phyloP scores from a whole-genome alignment of 1,139 yeast species.

The Candida glucosophila region DNA sequence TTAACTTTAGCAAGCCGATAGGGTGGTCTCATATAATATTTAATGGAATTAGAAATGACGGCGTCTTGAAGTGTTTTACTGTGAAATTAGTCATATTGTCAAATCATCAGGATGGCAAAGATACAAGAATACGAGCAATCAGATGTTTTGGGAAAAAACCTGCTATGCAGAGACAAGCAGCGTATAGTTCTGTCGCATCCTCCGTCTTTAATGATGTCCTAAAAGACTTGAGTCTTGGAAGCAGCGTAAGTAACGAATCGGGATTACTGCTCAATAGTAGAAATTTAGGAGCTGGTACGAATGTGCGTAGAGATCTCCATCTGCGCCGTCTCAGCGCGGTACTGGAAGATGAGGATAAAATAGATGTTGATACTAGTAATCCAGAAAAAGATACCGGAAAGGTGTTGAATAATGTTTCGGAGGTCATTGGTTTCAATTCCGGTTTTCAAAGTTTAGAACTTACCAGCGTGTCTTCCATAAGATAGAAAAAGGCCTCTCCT shows the following conservation, averaged over 20 bases:
- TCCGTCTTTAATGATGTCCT: slow-evolving; percentile 14
- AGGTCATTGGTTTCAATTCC: slow-evolving; percentile 33
- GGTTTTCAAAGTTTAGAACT: slow-evolving; percentile 35
- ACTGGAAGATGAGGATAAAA: slow-evolving; percentile 5
- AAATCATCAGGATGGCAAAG: slow-evolving; percentile 95
- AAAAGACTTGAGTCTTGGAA: slow-evolving; percentile 20
- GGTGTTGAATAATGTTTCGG: slow-evolving; percentile 28
- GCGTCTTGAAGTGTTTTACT: slow-evolving; percentile 64
- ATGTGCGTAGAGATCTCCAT: too few species aligned
- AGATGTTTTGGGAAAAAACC: slow-evolving; percentile 32
- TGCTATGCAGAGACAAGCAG: slow-evolving; percentile 3
- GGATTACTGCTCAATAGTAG: slow-evolving; percentile 1
- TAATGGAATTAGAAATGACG: slow-evolving; percentile 49
- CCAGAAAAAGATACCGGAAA: slow-evolving; percentile 15
- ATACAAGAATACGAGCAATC: slow-evolving; percentile 79
- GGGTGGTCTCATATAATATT: slow-evolving; percentile 84
- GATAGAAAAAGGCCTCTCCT: slow-evolving; percentile 12
- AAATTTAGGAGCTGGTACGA: neutral
- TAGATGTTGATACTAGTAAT: slow-evolving; percentile 2
- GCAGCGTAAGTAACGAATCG: slow-evolving; percentile 10
- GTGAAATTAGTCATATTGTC: slow-evolving; percentile 62
- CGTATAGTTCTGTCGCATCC: slow-evolving; percentile 2
- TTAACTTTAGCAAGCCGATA: slow-evolving; percentile 60
- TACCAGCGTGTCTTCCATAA: slow-evolving; percentile 31
- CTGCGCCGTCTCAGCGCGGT: too few species aligned